A percentile compares a stretch with the other conserved stretches of the same genome.
Conservation (phyloP, 805 yeast species). For the Hemisphaericaspora nanyangensis region DNA sequence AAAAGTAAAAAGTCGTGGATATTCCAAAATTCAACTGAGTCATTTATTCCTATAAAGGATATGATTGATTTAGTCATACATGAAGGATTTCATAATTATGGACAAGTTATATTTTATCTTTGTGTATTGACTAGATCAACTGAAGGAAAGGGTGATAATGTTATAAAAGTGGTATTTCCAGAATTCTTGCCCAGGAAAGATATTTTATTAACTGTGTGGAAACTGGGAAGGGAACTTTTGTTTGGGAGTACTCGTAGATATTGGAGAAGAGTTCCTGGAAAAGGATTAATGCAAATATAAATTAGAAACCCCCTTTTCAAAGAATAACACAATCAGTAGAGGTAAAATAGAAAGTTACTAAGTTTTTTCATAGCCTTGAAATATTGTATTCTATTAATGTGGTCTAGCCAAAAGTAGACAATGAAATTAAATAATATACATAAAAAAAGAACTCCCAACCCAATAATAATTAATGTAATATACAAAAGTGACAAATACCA, state of each 20-base stretch:
- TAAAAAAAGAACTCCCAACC: background rate
- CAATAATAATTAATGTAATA: background rate
- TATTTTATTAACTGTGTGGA: slow-evolving; percentile 37
- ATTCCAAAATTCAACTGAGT: slow-evolving; percentile 14
- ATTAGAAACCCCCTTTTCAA: slow-evolving; percentile 1
- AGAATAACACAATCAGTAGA: background rate
- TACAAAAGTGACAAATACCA: background rate
- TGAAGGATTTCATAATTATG: slow-evolving; percentile 69
- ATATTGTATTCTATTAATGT: background rate
- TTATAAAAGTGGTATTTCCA: slow-evolving; percentile 38
- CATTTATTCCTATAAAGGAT: slow-evolving; percentile 53
- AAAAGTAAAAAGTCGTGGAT: slow-evolving; percentile 25
- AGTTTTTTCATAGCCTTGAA: too few species aligned
- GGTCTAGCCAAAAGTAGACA: background rate
- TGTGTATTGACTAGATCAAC: slow-evolving; percentile 48
- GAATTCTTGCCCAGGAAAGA: slow-evolving; percentile 40
- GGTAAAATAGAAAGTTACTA: background rate
- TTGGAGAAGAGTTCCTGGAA: slow-evolving; percentile 36
- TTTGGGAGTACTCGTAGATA: slow-evolving; percentile 27
- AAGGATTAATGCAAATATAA: slow-evolving; percentile 25
- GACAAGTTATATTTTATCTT: slow-evolving; percentile 60
- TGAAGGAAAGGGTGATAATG: slow-evolving; percentile 8
- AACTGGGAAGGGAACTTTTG: slow-evolving; percentile 32
- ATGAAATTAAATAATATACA: too few species aligned
- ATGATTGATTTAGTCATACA: slow-evolving; percentile 67